Percentiles rank a stretch among this genome's conserved stretches.
Conservation (phyloP, 129 eudicot species). For the Saussurea involucrata region DNA sequence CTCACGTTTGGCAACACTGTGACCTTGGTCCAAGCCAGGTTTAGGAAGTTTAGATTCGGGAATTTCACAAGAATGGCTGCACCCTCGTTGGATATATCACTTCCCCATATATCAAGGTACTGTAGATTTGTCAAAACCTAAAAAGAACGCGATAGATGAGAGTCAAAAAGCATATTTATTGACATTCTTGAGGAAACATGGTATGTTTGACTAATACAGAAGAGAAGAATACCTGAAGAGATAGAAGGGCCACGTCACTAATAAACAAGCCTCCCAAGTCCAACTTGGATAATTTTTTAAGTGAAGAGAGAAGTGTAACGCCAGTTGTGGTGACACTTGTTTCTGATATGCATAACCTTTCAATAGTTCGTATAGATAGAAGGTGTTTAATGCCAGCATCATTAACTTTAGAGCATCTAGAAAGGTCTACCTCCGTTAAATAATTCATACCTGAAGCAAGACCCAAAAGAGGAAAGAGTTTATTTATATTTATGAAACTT, state of each 20-base stretch:
- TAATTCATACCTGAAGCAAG: conserved; percentile 51
- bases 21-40: conserved; percentile 82
- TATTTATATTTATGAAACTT: background rate
- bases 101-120: conserved; percentile 91
- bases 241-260: conserved; percentile 55
- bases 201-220: background rate
- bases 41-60: conserved; percentile 56
- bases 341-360: conserved; percentile 65
- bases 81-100: conserved; percentile 65
- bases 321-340: conserved; percentile 80
- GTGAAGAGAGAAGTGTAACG: conserved; percentile 58
- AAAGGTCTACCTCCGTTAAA: conserved; percentile 77
- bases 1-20: conserved; percentile 55
- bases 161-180: background rate
- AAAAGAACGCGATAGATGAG: background rate
- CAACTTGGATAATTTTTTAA: conserved; percentile 46
- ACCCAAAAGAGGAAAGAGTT: background rate
- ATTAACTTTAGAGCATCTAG: conserved; percentile 78
- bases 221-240: conserved; percentile 61
- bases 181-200: background rate
- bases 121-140: conserved; percentile 74
- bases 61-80: conserved; percentile 43
- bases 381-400: conserved; percentile 84
- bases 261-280: conserved; percentile 91
- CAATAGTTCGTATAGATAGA: conserved; percentile 56